Evolutionary conservation across 2,329 filamentous ascomycete genomes (phyloP).

Genomic region (Simplicillium aogashimaense): DNA sequence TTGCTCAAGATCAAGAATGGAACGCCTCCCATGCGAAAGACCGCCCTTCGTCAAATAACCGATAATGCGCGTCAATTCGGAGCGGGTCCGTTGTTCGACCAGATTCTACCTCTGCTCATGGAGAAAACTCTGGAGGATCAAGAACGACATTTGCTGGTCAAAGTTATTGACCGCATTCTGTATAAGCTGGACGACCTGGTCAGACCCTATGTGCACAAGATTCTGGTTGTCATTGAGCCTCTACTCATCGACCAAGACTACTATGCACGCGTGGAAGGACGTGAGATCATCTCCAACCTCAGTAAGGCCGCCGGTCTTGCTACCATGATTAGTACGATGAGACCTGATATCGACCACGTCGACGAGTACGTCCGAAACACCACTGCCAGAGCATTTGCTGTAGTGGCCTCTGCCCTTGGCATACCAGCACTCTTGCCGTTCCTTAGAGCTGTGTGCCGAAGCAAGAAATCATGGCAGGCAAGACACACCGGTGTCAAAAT

Average conservation of each 20-base stretch:
- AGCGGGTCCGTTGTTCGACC: constrained; percentile 88
- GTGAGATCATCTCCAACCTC: constrained; percentile 97
- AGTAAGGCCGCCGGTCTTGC: constrained; percentile 93
- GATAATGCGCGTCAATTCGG: constrained; percentile 97
- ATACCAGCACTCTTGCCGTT: constrained; percentile 94
- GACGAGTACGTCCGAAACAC: constrained; percentile 99
- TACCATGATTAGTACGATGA: constrained; percentile 99
- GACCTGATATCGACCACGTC: constrained; percentile 95
- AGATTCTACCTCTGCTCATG: constrained; percentile 94
- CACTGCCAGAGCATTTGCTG: constrained; percentile 90
- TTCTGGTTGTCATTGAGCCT: constrained; percentile 97
- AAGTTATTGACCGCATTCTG: constrained; percentile 95
- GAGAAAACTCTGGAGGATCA: constrained; percentile 97
- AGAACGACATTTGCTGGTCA: constrained; percentile 94
- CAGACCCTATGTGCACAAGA: constrained; percentile 94
- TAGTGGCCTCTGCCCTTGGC: constrained; percentile 90
- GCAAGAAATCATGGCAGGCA: constrained; percentile 98
- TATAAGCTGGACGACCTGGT: constrained; percentile 98
- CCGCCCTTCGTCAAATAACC: constrained; percentile 88
- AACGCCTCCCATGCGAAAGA: constrained; percentile 97
- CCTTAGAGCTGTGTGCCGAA: constrained; percentile 87
- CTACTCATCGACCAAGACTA: constrained; percentile 98
- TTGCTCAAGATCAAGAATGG: constrained; percentile 98
- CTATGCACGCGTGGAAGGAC: constrained; percentile 94
- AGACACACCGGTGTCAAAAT: constrained; percentile 98